Base-by-base conservation (phyloP, 2,329 filamentous ascomycete species). In the Xylaria sp. region DNA sequence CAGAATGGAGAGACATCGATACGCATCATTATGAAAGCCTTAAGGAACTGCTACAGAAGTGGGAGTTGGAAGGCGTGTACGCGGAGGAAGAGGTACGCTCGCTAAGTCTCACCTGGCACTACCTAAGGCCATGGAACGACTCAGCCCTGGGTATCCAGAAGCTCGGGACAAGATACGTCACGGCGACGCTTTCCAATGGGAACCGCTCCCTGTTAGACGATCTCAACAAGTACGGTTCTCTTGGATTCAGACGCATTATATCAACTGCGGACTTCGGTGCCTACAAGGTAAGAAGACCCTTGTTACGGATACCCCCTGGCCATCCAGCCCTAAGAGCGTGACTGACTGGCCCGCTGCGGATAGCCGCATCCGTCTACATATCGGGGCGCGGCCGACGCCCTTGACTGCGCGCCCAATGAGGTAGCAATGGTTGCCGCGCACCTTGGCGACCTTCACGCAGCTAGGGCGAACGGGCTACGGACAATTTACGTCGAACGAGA, bases 361-460 rank as follows among this genome's bases (percentile, higher is more conserved):
- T 68, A 70, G 82, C 92, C 92, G 0, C 85, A 88, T 69, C 86
- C 88, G 8, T 82, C 79, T 61, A 89, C 91, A 1, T 96, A 96
- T 76, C 83, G 86, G 1, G 92, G 92, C 3, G 92, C 91, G 0
- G 91, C 85, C 1, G 79, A 83, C 66, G 83, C 82, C 72, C 79
- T 94, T 62, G 87, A 86, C 0, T 70, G 90, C 51, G 74, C 85
- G 69, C 86, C 90, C 0, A 77, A 78, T 2, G 84, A 94, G 75
- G 91, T 93, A 66, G 91, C 89, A 23, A 89, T 96, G 88, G 91
- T 96, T 23, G 93, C 93, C 18, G 90, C 92, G 46, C 92, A 95
- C 80, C 80, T 95, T 67, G 79, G 76, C 6, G 93, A 95, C 79
- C 80, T 96, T 64, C 82, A 87, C 69, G 91, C 86, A 0, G 93